Percentiles rank a stretch among this genome's conserved stretches.
Conservation (phyloP, 441 rosid genomes). For the Rhodomyrtus psidioides region DNA sequence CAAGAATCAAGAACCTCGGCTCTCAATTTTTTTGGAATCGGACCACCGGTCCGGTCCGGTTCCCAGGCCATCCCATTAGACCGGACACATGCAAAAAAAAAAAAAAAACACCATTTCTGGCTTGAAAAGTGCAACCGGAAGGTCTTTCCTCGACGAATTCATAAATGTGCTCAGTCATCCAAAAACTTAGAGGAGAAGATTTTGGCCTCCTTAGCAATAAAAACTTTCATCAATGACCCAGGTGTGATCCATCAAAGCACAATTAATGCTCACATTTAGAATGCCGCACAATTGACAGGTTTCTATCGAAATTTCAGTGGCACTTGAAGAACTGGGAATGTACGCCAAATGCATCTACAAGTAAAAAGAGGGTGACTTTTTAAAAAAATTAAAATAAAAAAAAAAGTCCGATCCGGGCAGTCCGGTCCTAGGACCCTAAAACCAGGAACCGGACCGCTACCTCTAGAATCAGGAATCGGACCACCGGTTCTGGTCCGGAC, state of each 20-base stretch:
- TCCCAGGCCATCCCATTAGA: no score
- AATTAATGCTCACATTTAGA: not conserved
- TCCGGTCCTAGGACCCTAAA: no score
- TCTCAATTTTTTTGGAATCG: no score
- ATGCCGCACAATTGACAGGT: not conserved
- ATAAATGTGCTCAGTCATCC: slow-evolving; percentile 58
- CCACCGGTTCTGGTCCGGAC: no score
- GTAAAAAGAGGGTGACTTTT: no score
- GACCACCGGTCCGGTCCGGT: no score
- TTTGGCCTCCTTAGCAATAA: slow-evolving; percentile 48
- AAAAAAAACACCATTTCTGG: not conserved
- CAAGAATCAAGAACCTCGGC: no score
- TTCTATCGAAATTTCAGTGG: slow-evolving; percentile 17
- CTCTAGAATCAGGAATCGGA: no score
- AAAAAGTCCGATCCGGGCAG: no score
- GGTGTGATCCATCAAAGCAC: slow-evolving; percentile 9
- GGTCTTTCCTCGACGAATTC: slow-evolving; percentile 45
- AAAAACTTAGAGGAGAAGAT: slow-evolving; percentile 59
- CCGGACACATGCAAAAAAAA: no score
- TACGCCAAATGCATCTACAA: slow-evolving; percentile 50
- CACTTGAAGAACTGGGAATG: slow-evolving; percentile 43
- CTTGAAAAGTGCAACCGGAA: slow-evolving; percentile 28
- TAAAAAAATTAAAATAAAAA: no score
- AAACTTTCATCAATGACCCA: slow-evolving; percentile 40
- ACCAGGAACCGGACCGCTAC: no score